Evolutionary conservation across 2,329 filamentous ascomycete species (phyloP).

Genomic region (Ophiostoma quercus): DNA sequence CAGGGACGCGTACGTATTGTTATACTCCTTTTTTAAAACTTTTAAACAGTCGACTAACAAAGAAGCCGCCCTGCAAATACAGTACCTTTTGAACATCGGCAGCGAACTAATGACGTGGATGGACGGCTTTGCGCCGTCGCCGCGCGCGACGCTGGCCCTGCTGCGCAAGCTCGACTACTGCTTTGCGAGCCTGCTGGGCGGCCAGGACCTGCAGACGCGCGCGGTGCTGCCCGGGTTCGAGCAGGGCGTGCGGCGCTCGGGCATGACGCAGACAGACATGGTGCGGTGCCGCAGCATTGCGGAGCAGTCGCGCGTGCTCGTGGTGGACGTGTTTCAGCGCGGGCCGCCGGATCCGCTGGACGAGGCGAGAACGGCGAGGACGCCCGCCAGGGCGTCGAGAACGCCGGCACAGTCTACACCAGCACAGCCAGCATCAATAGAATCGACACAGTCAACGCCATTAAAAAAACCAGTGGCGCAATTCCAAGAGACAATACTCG

Average conservation of each 20-base stretch:
- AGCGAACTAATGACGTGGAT: conserved; percentile 68
- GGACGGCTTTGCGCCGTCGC: conserved; percentile 62
- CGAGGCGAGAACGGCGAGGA: conserved; percentile 5
- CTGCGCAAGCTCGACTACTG: conserved; percentile 77
- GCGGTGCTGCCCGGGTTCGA: conserved; percentile 67
- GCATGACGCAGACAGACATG: conserved; percentile 76
- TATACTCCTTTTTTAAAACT: not conserved
- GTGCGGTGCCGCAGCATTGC: conserved; percentile 79
- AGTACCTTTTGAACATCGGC: conserved; percentile 75
- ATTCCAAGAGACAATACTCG: not conserved
- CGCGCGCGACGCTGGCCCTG: conserved; percentile 62
- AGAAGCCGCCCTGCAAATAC: conserved; percentile 70
- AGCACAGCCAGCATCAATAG: no score
- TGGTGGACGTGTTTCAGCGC: conserved; percentile 62
- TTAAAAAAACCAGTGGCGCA: not conserved
- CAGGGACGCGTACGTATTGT: conserved; percentile 69
- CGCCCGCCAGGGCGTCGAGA: not conserved
- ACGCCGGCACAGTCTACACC: no score
- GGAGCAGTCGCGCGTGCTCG: conserved; percentile 65
- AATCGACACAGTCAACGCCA: not conserved
- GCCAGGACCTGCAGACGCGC: conserved; percentile 60
- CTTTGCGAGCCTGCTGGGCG: conserved; percentile 69
- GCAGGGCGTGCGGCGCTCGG: conserved; percentile 47
- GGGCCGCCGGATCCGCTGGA: conserved; percentile 22
- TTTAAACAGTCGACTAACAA: no score